These are phyloP conservation scores for Xylaria multiplex DNA, from an alignment of 2,329 filamentous ascomycete genomes.

Conservation along the genomic window DNA sequence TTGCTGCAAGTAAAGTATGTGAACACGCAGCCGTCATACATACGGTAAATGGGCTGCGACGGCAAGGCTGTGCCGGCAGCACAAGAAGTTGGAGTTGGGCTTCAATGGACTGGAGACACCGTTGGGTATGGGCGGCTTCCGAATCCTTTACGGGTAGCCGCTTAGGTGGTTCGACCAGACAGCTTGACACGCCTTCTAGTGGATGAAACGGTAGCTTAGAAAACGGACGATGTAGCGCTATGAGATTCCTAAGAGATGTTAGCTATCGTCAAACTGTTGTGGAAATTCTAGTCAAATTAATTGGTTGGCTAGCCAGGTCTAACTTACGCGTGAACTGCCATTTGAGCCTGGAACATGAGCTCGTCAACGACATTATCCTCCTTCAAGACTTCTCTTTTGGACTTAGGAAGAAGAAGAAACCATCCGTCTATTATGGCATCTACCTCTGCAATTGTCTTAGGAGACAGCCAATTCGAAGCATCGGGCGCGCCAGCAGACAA, in stretches of 20 bases:
- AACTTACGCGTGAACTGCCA: conserved; percentile 39
- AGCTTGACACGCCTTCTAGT: conserved; percentile 34
- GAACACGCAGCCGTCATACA: conserved; percentile 38
- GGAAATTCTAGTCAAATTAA: background rate
- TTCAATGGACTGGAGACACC: conserved; percentile 38
- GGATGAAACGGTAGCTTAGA: conserved; percentile 33
- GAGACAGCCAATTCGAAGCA: conserved; percentile 34
- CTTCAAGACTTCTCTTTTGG: conserved; percentile 34
- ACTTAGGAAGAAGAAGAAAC: conserved; percentile 36
- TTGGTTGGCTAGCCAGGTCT: background rate
- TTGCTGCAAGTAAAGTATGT: conserved; percentile 32
- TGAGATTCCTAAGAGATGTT: conserved; percentile 29
- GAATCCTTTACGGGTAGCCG: conserved; percentile 27
- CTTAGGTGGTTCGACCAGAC: conserved; percentile 31
- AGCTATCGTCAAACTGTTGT: background rate
- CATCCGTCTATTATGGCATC: conserved; percentile 39
- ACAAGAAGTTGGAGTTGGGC: conserved; percentile 35
- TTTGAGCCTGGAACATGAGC: conserved; percentile 40
- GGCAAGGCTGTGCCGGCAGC: conserved; percentile 31
- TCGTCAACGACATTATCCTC: conserved; percentile 38
- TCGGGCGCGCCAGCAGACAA: conserved; percentile 36
- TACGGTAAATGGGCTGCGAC: conserved; percentile 36
- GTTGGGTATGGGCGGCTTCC: conserved; percentile 32
- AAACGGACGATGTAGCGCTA: conserved; percentile 36
- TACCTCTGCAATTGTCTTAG: conserved; percentile 35